Conservation (phyloP, 768 basidiomycete genomes). For the Paxillus involutus region DNA sequence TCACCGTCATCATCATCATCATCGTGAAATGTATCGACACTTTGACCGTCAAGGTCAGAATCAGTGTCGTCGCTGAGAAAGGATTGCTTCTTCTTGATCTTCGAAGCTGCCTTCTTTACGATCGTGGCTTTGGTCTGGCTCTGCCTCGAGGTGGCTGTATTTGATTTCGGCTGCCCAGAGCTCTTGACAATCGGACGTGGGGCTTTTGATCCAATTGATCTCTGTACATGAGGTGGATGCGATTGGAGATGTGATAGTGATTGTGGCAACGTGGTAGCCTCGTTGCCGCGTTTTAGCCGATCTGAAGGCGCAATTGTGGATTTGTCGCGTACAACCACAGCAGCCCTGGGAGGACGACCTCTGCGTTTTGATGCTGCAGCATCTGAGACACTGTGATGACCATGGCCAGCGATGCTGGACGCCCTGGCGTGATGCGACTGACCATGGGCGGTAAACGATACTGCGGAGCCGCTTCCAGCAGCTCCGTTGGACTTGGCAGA, state of each 20-base stretch:
- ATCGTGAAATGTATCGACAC: slow-evolving; percentile 32
- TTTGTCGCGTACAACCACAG: slow-evolving; percentile 33
- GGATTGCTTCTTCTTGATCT: slow-evolving; percentile 11
- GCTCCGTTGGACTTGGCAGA: slow-evolving; percentile 40
- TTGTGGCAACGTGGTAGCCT: slow-evolving; percentile 34
- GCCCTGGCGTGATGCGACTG: slow-evolving; percentile 8
- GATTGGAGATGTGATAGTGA: slow-evolving; percentile 37
- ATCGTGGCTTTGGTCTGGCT: slow-evolving; percentile 38
- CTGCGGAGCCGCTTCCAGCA: slow-evolving; percentile 27
- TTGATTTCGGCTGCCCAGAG: slow-evolving; percentile 23
- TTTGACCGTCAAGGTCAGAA: slow-evolving; percentile 36
- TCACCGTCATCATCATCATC: slow-evolving; percentile 31
- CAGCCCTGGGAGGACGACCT: slow-evolving; percentile 56
- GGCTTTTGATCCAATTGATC: slow-evolving; percentile 22
- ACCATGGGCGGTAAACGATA: slow-evolving; percentile 7
- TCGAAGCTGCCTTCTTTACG: slow-evolving; percentile 22
- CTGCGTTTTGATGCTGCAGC: slow-evolving; percentile 42
- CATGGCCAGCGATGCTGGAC: slow-evolving; percentile 30
- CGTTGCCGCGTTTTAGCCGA: slow-evolving; percentile 29
- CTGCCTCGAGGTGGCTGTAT: slow-evolving; percentile 33
- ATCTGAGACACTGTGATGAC: slow-evolving; percentile 16
- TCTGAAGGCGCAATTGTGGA: slow-evolving; percentile 15
- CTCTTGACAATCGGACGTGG: slow-evolving; percentile 23
- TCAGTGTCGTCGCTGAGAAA: slow-evolving; percentile 18
- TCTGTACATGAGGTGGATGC: slow-evolving; percentile 13